Evolutionary conservation across 352 stramenopile genomes (phyloP).

Genomic region (Globisporangium spiculum): DNA sequence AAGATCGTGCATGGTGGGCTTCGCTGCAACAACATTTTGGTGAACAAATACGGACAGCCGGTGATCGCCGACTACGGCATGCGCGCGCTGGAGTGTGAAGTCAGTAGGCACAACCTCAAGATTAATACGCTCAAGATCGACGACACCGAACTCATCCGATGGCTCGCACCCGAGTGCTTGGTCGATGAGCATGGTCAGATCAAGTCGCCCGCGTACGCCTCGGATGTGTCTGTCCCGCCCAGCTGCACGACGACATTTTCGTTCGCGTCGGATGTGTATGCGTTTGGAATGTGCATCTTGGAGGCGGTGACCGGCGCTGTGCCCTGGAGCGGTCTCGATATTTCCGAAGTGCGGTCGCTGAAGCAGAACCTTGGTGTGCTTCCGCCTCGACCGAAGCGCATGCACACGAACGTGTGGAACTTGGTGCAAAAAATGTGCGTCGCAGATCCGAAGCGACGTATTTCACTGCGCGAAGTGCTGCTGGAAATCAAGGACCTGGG

Average conservation of each 20-base stretch:
- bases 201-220: slow-evolving; percentile 27
- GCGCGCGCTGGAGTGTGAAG: slow-evolving; percentile 35
- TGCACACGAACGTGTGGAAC: slow-evolving; percentile 44
- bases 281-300: slow-evolving; percentile 80
- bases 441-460: slow-evolving; percentile 37
- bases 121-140: slow-evolving; percentile 35
- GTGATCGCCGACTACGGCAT: slow-evolving; percentile 62
- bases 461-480: slow-evolving; percentile 47
- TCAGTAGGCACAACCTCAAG: slow-evolving; percentile 34
- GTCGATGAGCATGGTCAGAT: slow-evolving; percentile 28
- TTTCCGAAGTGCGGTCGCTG: slow-evolving; percentile 42
- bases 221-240: slow-evolving; percentile 12
- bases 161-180: slow-evolving; percentile 66
- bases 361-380: slow-evolving; percentile 53
- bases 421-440: slow-evolving; percentile 69
- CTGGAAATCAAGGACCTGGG: slow-evolving; percentile 45
- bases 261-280: slow-evolving; percentile 61
- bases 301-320: slow-evolving; percentile 51
- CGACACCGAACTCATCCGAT: slow-evolving; percentile 51
- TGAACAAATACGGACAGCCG: slow-evolving; percentile 63
- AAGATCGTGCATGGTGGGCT: slow-evolving; percentile 54
- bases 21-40: slow-evolving; percentile 64
- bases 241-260: slow-evolving; percentile 24
- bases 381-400: slow-evolving; percentile 41
- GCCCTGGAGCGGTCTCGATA: slow-evolving; percentile 49